A percentile compares a stretch with the other conserved stretches of the same genome.
Conservation (phyloP, 2,329 filamentous ascomycete species). For the Aureobasidium sp. region DNA sequence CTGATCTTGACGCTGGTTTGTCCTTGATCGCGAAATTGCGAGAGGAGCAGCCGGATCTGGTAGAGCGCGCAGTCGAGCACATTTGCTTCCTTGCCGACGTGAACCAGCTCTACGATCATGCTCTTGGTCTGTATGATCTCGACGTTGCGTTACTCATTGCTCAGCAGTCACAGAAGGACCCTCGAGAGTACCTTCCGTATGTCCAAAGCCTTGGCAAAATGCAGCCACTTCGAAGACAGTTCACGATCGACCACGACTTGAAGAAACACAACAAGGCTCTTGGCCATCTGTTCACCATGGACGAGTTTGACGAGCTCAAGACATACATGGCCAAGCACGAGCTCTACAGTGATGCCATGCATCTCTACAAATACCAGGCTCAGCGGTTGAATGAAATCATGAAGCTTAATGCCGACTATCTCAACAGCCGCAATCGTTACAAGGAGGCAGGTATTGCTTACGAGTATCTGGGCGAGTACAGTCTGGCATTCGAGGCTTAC, state of each 20-base stretch:
- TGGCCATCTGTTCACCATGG: conserved; percentile 62
- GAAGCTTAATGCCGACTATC: conserved; percentile 67
- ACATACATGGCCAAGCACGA: conserved; percentile 69
- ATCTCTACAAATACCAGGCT: conserved; percentile 74
- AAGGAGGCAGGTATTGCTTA: conserved; percentile 83
- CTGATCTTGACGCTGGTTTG: conserved; percentile 80
- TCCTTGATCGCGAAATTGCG: conserved; percentile 66
- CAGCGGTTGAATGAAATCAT: conserved; percentile 61
- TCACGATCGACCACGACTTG: conserved; percentile 84
- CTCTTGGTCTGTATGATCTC: conserved; percentile 83
- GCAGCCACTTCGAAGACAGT: conserved; percentile 60
- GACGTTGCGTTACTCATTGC: conserved; percentile 84
- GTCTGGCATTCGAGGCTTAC: conserved; percentile 72
- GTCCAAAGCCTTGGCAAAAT: conserved; percentile 78
- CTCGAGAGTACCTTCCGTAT: conserved; percentile 90
- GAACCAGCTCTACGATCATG: conserved; percentile 82
- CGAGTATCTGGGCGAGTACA: conserved; percentile 71
- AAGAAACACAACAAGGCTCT: conserved; percentile 70
- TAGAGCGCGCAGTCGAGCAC: conserved; percentile 86
- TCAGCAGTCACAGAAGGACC: conserved; percentile 92
- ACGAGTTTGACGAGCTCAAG: conserved; percentile 68
- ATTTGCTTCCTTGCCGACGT: conserved; percentile 96
- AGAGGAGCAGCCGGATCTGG: conserved; percentile 58
- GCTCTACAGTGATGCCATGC: conserved; percentile 70
- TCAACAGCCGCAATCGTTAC: conserved; percentile 66